Conservation (phyloP, 1,139 yeast genomes). For the Magnusiomyces magnusii region DNA sequence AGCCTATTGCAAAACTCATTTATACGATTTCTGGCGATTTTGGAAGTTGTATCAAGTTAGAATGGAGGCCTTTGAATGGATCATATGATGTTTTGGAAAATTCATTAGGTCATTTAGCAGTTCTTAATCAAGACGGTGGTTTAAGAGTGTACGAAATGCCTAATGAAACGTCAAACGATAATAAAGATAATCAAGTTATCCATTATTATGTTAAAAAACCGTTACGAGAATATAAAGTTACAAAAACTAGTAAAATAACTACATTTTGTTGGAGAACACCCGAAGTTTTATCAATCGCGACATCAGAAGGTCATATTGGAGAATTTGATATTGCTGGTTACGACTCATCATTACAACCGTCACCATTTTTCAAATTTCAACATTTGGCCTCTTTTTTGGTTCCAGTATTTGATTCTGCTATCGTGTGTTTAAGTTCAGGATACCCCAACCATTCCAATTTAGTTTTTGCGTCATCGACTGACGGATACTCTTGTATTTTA, state of each 20-base stretch:
- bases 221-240: constrained; percentile 27
- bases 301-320: constrained; percentile 56
- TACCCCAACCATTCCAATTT: constrained; percentile 37
- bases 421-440: constrained; percentile 37
- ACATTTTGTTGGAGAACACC: constrained; percentile 50
- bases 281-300: constrained; percentile 51
- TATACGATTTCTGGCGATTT: constrained; percentile 39
- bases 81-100: constrained; percentile 22
- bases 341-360: no score
- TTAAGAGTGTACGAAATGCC: constrained; percentile 43
- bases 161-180: background rate
- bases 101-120: constrained; percentile 41
- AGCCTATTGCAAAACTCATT: constrained; percentile 23
- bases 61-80: constrained; percentile 41
- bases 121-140: constrained; percentile 57
- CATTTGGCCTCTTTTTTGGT: constrained; percentile 42
- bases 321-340: constrained; percentile 44
- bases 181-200: no score
- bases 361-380: no score
- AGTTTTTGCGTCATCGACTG: constrained; percentile 44
- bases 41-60: constrained; percentile 50
- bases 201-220: constrained; percentile 28
- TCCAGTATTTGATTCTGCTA: constrained; percentile 45
- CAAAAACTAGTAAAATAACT: constrained; percentile 33
- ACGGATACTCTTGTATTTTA: constrained; percentile 38